These are phyloP conservation scores for Geotrichum australiense DNA, from an alignment of 1,139 yeast genomes.

Conservation along the genomic window DNA sequence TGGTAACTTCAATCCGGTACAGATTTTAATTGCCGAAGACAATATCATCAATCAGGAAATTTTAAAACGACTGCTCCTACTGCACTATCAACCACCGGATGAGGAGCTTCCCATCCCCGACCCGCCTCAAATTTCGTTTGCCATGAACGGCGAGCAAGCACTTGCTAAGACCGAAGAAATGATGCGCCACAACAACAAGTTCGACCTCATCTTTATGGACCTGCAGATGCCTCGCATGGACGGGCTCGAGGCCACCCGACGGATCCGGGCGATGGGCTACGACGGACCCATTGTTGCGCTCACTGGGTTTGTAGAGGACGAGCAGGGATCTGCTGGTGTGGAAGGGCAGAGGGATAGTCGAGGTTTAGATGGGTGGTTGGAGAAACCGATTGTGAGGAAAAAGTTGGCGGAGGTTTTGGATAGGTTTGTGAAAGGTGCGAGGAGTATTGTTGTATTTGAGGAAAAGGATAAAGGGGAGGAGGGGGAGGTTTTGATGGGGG, in stretches of 20 bases:
- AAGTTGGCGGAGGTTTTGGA: constrained; percentile 3
- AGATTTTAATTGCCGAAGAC: constrained; percentile 90
- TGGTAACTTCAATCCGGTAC: not conserved
- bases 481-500: no score
- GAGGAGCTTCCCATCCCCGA: not conserved
- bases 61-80: constrained; percentile 69
- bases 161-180: constrained; percentile 54
- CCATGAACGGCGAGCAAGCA: constrained; percentile 89
- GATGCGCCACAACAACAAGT: constrained; percentile 37
- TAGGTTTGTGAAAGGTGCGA: not conserved
- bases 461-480: no score
- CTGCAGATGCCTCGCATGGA: constrained; percentile 94
- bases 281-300: constrained; percentile 79
- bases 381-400: constrained; percentile 4
- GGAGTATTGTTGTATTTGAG: no score
- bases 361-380: constrained; percentile 4
- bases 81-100: constrained; percentile 49
- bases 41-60: constrained; percentile 89
- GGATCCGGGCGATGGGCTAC: constrained; percentile 62
- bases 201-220: constrained; percentile 85
- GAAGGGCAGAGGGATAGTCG: constrained; percentile 43
- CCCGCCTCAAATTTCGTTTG: constrained; percentile 36
- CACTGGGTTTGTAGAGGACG: constrained; percentile 79
- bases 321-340: constrained; percentile 65
- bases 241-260: constrained; percentile 74